Base-by-base conservation (phyloP, 129 eudicot species). In the Silybum marianum region DNA sequence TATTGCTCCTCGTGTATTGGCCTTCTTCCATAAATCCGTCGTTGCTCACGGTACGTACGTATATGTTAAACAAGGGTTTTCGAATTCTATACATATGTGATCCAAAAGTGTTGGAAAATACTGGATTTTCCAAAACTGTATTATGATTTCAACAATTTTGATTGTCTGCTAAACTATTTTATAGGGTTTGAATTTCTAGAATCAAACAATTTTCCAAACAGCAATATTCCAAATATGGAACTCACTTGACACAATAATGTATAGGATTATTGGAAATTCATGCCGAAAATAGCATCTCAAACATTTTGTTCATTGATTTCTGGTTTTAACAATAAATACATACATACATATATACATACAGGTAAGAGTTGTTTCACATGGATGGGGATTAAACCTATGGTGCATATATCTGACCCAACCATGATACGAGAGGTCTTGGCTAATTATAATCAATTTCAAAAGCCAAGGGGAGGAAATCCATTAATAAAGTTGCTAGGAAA, bases 351-450 rank as follows among this genome's bases (percentile, higher is more conserved):
- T 6, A 40, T 44, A 10, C 16, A 44, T 11, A 44, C 16, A 77
- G 81, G 73, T 65, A 77, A 65, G 73, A 77, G 13, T 77, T 77
- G 72, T 42, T 77, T 77, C 39, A 63, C 69, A 63, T 77, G 81
- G 81, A 63, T 77, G 73, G 81, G 81, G 51, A 18, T 54, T 38
- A 77, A 3, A 63, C 46, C 63, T 62, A 36, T 42, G 72, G 23
- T 66, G 63, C 77, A 32, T 9, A 9, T 73, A 24, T 19, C 58
- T 48, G 77, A 73, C 1, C 77, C 77, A 1, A 9, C 14, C 44
- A 26, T 44, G 32, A 42, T 73, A 73, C 26, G 58, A 7, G 77
- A 73, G 39, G 38, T 38, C 6, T 73, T 73, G 28, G 58, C 77
- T 23, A 73, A 73, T 5, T 0, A 13, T 21, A 22, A 42, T 44